phyloP scores from a whole-genome alignment of 495 filamentous ascomycete genomes.

The Trichoderma orchidacearum region DNA sequence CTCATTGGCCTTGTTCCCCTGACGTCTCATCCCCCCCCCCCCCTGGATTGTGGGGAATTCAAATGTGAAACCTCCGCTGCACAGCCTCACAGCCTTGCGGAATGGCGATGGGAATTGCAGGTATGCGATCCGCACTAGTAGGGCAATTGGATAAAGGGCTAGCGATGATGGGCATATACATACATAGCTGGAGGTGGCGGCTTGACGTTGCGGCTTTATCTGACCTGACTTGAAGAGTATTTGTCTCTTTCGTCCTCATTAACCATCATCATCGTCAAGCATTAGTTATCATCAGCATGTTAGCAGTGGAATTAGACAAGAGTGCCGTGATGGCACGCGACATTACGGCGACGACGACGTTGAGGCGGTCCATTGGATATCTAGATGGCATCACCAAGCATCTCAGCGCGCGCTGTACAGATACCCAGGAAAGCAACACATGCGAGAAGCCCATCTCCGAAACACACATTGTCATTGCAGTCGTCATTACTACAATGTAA shows the following conservation, averaged over 20 bases:
- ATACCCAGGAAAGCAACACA: background rate
- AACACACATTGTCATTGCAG: background rate
- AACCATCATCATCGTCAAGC: background rate
- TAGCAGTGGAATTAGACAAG: background rate
- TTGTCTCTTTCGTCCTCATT: background rate
- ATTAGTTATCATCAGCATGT: background rate
- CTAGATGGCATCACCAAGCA: background rate
- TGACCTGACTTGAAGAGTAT: background rate
- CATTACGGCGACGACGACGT: background rate
- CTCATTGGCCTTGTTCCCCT: background rate
- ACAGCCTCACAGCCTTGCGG: background rate
- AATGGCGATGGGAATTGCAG: constrained; percentile 1
- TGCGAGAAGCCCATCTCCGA: background rate
- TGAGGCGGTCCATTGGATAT: background rate
- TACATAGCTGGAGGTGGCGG: background rate
- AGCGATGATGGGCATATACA: too few species aligned
- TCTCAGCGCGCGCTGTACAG: background rate
- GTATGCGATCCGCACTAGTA: too few species aligned
- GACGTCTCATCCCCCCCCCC: background rate
- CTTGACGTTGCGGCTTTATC: background rate
- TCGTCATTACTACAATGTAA: background rate
- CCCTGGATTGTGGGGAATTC: background rate
- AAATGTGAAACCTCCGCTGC: background rate
- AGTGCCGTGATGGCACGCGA: background rate
- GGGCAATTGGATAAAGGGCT: too few species aligned